phyloP scores from a whole-genome alignment of 352 stramenopile species.

The Phytophthora palmivora region DNA sequence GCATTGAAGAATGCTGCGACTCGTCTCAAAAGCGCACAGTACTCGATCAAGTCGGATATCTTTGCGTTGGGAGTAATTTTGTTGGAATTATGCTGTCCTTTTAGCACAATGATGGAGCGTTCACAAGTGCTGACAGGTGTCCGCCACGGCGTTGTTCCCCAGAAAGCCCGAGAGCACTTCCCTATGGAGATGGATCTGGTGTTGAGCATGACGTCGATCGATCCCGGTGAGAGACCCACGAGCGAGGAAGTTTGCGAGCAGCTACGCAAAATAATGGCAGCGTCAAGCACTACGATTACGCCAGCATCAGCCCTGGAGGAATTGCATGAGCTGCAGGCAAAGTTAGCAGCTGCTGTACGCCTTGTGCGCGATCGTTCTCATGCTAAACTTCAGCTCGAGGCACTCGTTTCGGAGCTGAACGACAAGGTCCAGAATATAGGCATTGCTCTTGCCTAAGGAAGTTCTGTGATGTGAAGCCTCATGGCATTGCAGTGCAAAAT shows the following conservation, averaged over 20 bases:
- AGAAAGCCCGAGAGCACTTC: conserved; percentile 65
- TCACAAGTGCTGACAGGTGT: conserved; percentile 84
- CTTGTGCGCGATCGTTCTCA: conserved; percentile 71
- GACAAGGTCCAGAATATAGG: conserved; percentile 77
- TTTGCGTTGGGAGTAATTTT: conserved; percentile 87
- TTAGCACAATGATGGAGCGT: conserved; percentile 88
- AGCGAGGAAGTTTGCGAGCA: conserved; percentile 69
- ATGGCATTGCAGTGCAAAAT: conserved; percentile 7
- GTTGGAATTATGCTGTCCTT: conserved; percentile 84
- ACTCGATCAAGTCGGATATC: conserved; percentile 88
- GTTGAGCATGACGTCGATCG: conserved; percentile 77
- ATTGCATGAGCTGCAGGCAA: conserved; percentile 64
- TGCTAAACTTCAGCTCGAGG: conserved; percentile 62
- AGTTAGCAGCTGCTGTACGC: conserved; percentile 60
- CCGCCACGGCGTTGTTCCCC: conserved; percentile 80
- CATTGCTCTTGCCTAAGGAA: conserved; percentile 53
- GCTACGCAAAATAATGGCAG: conserved; percentile 53
- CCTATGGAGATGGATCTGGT: conserved; percentile 79
- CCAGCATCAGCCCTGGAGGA: conserved; percentile 65
- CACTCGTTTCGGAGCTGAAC: conserved; percentile 67
- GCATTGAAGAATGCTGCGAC: conserved; percentile 47
- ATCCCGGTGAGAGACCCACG: conserved; percentile 67
- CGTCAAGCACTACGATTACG: conserved; percentile 38
- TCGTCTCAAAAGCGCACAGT: conserved; percentile 76
- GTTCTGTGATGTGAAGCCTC: neutral